phyloP scores from a whole-genome alignment of 306 rosid genomes.

The Dryas alaskensis region DNA sequence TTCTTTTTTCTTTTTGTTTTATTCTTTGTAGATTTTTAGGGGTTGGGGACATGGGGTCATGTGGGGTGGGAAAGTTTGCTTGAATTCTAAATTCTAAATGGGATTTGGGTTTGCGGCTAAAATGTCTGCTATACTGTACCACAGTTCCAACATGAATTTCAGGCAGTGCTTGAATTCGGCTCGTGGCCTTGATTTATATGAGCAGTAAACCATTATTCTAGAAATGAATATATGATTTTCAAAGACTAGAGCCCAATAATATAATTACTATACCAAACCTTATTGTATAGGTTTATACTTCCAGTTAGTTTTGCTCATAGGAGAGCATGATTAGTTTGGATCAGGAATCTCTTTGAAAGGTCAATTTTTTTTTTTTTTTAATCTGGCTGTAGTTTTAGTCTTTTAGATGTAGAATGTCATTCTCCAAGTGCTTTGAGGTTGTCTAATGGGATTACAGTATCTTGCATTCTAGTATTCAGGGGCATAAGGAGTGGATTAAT shows the following conservation, averaged over 20 bases:
- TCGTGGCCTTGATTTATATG: background rate
- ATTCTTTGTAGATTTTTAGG: background rate
- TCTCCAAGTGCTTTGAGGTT: slow-evolving; percentile 11
- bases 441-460: slow-evolving; percentile 22
- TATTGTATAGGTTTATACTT: background rate
- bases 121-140: no score
- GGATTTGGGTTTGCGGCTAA: background rate
- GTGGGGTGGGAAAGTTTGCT: background rate
- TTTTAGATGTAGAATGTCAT: background rate
- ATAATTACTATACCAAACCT: no score
- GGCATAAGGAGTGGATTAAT: slow-evolving; percentile 96
- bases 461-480: slow-evolving; percentile 69
- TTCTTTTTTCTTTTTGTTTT: background rate
- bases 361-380: no score
- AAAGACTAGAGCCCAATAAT: background rate
- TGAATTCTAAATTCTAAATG: background rate
- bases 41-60: background rate
- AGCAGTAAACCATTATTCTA: background rate
- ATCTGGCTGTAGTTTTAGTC: background rate
- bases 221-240: background rate
- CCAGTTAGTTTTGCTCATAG: background rate
- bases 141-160: background rate
- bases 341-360: background rate
- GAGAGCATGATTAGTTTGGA: background rate
- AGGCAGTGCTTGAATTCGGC: background rate